Conservation (phyloP, 805 yeast genomes). For the Debaryomyces maramus region DNA sequence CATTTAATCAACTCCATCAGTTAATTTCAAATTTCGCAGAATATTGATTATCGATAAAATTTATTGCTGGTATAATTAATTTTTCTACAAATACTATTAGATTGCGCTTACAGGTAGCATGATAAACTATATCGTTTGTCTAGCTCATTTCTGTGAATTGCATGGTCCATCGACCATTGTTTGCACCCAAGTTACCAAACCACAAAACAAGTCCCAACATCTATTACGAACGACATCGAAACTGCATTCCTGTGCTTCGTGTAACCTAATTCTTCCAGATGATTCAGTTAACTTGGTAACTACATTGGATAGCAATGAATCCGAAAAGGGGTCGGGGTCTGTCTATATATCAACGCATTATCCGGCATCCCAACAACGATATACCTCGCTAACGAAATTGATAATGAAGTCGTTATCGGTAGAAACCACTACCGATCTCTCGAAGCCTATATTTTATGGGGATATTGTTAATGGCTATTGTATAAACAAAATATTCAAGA, state of each 20-base stretch:
- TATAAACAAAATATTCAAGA: conserved; percentile 57
- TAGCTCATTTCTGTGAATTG: conserved; percentile 76
- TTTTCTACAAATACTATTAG: neutral
- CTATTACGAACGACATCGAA: conserved; percentile 40
- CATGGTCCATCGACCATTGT: conserved; percentile 71
- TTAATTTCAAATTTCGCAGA: neutral
- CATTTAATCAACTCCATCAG: no score
- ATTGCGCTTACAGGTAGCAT: conserved; percentile 10
- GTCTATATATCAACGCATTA: conserved; percentile 59
- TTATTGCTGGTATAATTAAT: no score
- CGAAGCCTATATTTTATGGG: conserved; percentile 63
- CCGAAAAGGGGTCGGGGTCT: neutral
- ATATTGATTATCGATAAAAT: no score
- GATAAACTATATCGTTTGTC: conserved; percentile 47
- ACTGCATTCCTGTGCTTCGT: conserved; percentile 58
- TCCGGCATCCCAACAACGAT: conserved; percentile 49
- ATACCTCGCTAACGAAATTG: conserved; percentile 55
- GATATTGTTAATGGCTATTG: conserved; percentile 63
- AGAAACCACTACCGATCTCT: conserved; percentile 59
- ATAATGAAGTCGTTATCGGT: conserved; percentile 66
- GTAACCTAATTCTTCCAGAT: conserved; percentile 55
- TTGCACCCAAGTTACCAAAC: conserved; percentile 52
- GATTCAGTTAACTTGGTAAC: conserved; percentile 19
- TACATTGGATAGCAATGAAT: conserved; percentile 7
- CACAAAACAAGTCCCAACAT: conserved; percentile 19